phyloP scores from a whole-genome alignment of 2,329 filamentous ascomycete species.

The Emydomyces testavorans region DNA sequence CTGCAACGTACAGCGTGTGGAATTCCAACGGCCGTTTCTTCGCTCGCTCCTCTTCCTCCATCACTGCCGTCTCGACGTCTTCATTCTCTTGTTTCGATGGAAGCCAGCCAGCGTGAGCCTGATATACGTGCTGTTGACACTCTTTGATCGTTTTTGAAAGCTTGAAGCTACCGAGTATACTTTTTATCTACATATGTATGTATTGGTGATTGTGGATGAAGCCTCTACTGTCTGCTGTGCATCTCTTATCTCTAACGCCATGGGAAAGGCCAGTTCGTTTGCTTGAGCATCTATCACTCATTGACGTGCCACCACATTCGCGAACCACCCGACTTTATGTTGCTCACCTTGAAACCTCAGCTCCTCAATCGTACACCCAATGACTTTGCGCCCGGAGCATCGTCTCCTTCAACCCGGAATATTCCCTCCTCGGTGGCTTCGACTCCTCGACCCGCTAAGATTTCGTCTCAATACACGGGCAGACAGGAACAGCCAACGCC shows the following conservation, averaged over 20 bases:
- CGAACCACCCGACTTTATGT: conserved; percentile 27
- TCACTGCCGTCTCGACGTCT: background rate
- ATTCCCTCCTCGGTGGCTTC: conserved; percentile 24
- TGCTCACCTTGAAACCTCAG: conserved; percentile 42
- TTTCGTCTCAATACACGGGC: conserved; percentile 2
- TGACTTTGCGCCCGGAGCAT: conserved; percentile 36
- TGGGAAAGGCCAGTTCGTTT: no score
- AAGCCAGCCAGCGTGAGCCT: no score
- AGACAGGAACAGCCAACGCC: conserved; percentile 5
- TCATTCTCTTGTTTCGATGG: background rate
- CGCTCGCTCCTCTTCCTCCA: background rate
- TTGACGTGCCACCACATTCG: background rate
- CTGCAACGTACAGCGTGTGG: conserved; percentile 11
- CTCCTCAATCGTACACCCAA: conserved; percentile 39
- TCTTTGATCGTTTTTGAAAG: no score
- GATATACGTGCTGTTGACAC: no score
- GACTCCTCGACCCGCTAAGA: conserved; percentile 18
- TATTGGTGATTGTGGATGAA: no score
- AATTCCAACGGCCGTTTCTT: background rate
- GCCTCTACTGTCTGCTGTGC: no score
- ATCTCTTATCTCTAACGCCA: background rate
- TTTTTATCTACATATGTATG: background rate
- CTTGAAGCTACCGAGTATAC: no score
- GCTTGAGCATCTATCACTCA: no score
- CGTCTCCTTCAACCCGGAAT: conserved; percentile 29